Conservation (phyloP, 2,329 filamentous ascomycete genomes). For the Phoma herbarum region DNA sequence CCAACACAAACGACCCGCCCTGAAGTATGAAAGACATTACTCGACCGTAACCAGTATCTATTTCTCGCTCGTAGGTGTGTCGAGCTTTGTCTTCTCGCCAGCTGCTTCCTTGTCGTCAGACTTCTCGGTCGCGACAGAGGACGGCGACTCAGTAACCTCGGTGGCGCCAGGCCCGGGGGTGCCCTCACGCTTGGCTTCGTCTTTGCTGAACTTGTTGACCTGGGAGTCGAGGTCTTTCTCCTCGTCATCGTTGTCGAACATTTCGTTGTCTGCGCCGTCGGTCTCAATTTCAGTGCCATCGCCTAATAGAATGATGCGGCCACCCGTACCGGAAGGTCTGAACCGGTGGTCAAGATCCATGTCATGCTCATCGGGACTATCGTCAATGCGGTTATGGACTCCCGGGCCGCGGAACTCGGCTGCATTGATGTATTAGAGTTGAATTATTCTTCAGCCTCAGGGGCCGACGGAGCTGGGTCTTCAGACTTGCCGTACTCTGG, state of each 20-base stretch:
- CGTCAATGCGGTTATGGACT: constrained; percentile 60
- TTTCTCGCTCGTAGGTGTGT: constrained; percentile 21
- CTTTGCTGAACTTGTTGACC: constrained; percentile 69
- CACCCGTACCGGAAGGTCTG: constrained; percentile 68
- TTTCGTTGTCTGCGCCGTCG: constrained; percentile 87
- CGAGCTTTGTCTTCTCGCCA: constrained; percentile 15
- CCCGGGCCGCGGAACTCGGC: constrained; percentile 62
- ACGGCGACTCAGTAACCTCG: constrained; percentile 47
- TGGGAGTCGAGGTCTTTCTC: constrained; percentile 87
- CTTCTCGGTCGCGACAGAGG: constrained; percentile 50
- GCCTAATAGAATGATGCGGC: constrained; percentile 91
- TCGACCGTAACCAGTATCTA: constrained; percentile 14
- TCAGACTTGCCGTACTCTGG: constrained; percentile 96
- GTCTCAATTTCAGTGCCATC: constrained; percentile 93
- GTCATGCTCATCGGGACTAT: constrained; percentile 70
- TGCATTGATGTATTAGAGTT: constrained; percentile 51
- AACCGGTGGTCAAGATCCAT: constrained; percentile 75
- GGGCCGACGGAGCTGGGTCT: constrained; percentile 49
- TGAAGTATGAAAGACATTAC: constrained; percentile 28
- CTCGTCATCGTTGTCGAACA: constrained; percentile 90
- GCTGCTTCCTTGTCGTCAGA: constrained; percentile 34
- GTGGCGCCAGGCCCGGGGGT: constrained; percentile 25
- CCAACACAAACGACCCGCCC: constrained; percentile 28
- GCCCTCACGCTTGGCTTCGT: constrained; percentile 30
- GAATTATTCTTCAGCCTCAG: constrained; percentile 44